Base-by-base conservation (phyloP, 169 alveolate species). In the Plasmodium falciparum region DNA sequence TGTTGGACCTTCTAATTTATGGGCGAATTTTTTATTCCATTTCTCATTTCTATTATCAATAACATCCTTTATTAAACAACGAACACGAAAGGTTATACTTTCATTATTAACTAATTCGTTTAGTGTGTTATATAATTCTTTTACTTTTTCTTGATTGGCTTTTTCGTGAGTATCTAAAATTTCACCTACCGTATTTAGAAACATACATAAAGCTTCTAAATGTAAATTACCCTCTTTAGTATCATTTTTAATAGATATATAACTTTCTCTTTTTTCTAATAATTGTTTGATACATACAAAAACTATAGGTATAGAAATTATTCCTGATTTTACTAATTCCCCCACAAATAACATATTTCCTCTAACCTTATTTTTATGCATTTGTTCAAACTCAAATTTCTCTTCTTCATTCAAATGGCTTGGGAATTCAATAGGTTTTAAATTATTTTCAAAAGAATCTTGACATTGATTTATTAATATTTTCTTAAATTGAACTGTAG, bases 271-370 rank as follows among this genome's bases (percentile, higher is more conserved):
- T 49, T 94, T 94, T 62, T 91, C 93, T 50, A 95, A 72, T 47
- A 95, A 94, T 63, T 95, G 97, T 54, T 95, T 96, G 88, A 95
- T 85, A 73, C 97, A 95, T 70, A 95, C 95, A 58, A 95, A 93
- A 26, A 95, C 95, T 39, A 95, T 89, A 15, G 94, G 95, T 17
- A 97, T 95, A 12, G 97, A 96, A 63, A 95, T 89, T 33, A 95
- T 92, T 76, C 95, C 95, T 59, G 95, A 95, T 80, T 94, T 93
- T 7, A 95, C 94, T 47, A 95, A 88, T 61, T 95, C 97, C 7
- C 97, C 97, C 80, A 95, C 97, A 70, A 95, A 95, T 12, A 95
- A 78, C 97, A 95, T 95, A 86, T 95, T 95, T 67, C 97, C 97
- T 83, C 97, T 92, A 95, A 95, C 95, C 88, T 93, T 94, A 88